Evolutionary conservation across 139 green algal genomes (phyloP), one percentile per base, ranked within the genome.

Genomic region (Chlorella ohadii): DNA sequence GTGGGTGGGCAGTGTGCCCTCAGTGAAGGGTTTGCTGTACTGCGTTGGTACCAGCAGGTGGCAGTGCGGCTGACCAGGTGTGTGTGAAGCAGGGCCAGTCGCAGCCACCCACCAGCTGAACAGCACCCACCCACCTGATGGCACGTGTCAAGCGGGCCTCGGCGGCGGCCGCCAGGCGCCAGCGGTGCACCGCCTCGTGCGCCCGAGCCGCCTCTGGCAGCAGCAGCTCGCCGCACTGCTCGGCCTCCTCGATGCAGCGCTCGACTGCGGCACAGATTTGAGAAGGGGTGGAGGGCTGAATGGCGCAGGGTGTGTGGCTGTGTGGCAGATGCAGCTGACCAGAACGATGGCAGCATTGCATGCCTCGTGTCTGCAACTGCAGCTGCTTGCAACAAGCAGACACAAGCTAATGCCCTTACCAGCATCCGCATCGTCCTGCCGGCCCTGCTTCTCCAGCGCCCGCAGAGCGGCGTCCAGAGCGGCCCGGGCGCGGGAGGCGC

Each of bases 81-180:
- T n/a, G n/a, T n/a, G n/a, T n/a, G n/a, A n/a, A n/a, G n/a, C n/a
- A n/a, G n/a, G n/a, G n/a, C n/a, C n/a, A n/a, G n/a, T n/a, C n/a
- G n/a, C n/a, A n/a, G n/a, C n/a, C n/a, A n/a, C n/a, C n/a, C n/a
- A n/a, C n/a, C n/a, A n/a, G n/a, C n/a, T n/a, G n/a, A 59, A 59
- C 51, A 59, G 12, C 9, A 59, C 51, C 86, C 88, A 16, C n/a
- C n/a, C 92, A 89, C 1, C 74, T 80, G 38, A 97, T 84, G 31
- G 90, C 88, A 31, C 86, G 65, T 0, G 67, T 78, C 55, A 97
- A 92, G 87, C 92, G 94, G 33, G 87, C 89, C 63, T 95, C 91
- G 22, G 87, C 89, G 16, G 88, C 86, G 7, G 85, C 81, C 23
- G 89, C 85, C 16, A n/a, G 51, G 27, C 88, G 88, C 91, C 90